Evolutionary conservation across 129 eudicot genomes (phyloP), one percentile per base, ranked within the genome.

Genomic region (Saposhnikovia divaricata): DNA sequence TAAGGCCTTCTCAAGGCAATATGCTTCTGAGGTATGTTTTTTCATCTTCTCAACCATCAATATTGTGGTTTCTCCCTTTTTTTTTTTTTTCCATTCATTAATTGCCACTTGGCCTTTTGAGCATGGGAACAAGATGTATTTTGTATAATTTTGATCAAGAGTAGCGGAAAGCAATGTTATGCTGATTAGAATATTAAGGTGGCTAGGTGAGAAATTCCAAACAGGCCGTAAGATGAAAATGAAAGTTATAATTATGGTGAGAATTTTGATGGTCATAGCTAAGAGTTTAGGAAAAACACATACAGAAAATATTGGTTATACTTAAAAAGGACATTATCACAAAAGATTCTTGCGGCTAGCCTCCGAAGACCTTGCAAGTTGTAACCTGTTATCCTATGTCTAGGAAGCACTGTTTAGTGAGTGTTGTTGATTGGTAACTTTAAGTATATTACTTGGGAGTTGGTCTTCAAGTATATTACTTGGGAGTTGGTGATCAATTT

Each of bases 1-100:
- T 73, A 92, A 91, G 85, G 97, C 99, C 72, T 86, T 95, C 72
- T 87, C 97, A 3, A 91, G 99, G 77, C 99, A 92, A 83, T 95
- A 87, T 87, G 99, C 99, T 79, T 92, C 98, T 0, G 99, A 95
- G 91, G 98, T 92, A 81, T 80, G 82, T 81, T 80, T 18, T 78
- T 34, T 45, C 19, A 3, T 48, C 13, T 65, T 59, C 66, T n/a
- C 44, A 72, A 9, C 25, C 55, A n/a, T 78, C 42, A 19, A 46
- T 46, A 12, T 11, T 69, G 74, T 69, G 74, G 3, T 69, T 34
- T 69, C 74, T 69, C 11, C 37, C 37, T 16, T 44, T 1, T 34
- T 69, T 34, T 69, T 16, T 44, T 1, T 34, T 69, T 34, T 2
- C 37, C 9, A 28, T 69, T 28, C 74, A 38, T 28, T 65, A 9